Evolutionary conservation across 345 rosid species (phyloP).

Genomic region (Syzygium aromaticum): DNA sequence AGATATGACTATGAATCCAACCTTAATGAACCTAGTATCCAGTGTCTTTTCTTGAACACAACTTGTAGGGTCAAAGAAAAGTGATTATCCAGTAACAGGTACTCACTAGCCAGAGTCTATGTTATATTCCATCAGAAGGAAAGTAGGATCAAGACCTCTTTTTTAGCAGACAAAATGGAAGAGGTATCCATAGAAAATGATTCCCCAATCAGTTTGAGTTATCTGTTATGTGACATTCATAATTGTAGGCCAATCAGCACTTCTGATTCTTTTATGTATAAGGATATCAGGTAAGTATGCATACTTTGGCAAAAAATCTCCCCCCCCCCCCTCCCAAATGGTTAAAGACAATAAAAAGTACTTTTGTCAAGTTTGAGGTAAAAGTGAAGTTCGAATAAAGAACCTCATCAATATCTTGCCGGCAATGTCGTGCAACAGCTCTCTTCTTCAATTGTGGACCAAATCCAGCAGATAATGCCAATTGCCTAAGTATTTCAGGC

Average conservation of each 20-base stretch:
- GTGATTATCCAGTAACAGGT: neutral
- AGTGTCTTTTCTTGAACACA: neutral
- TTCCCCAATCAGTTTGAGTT: neutral
- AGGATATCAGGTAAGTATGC: neutral
- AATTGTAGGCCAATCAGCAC: neutral
- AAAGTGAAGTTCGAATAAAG: neutral
- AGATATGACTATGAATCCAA: neutral
- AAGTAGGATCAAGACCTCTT: neutral
- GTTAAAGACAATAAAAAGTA: neutral
- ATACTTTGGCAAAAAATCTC: neutral
- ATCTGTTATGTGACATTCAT: neutral
- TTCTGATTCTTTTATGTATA: neutral
- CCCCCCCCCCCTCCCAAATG: neutral
- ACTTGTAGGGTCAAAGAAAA: neutral
- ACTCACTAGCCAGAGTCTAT: neutral
- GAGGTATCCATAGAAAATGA: neutral
- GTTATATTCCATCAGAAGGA: neutral
- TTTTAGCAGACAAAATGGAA: neutral
- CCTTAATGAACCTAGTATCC: neutral
- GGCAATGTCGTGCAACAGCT: conserved; percentile 20
- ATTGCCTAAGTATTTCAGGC: conserved; percentile 92
- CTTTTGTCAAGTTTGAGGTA: neutral
- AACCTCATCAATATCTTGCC: conserved; percentile 69
- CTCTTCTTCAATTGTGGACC: conserved; percentile 83
- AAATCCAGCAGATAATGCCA: conserved; percentile 83